These are phyloP conservation scores for Penicillium sp. DNA, from an alignment of 2,329 filamentous ascomycete species.

Conservation along the genomic window DNA sequence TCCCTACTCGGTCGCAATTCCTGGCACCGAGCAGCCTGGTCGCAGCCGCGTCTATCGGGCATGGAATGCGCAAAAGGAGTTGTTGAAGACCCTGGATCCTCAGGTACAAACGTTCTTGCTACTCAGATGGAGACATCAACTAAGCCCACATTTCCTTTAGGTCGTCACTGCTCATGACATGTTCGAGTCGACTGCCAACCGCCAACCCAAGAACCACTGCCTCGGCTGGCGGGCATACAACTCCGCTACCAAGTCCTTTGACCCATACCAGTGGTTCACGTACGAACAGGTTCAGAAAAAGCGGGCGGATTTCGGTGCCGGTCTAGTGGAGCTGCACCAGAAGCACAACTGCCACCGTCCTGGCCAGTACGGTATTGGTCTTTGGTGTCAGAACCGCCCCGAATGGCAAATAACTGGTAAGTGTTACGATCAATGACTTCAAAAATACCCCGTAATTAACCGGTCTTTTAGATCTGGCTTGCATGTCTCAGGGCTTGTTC, in stretches of 20 bases:
- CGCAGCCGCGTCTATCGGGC: conserved; percentile 79
- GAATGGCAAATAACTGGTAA: conserved; percentile 82
- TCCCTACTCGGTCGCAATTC: conserved; percentile 75
- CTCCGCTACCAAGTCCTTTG: conserved; percentile 67
- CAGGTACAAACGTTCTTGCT: conserved; percentile 42
- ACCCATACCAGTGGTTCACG: conserved; percentile 77
- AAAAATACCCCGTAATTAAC: background rate
- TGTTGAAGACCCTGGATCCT: conserved; percentile 72
- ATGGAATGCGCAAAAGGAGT: conserved; percentile 70
- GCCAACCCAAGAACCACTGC: conserved; percentile 66
- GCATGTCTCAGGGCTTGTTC: conserved; percentile 82
- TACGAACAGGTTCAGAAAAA: conserved; percentile 77
- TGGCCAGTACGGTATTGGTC: conserved; percentile 68
- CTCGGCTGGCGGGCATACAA: conserved; percentile 82
- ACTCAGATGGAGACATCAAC: background rate
- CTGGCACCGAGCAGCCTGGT: conserved; percentile 69
- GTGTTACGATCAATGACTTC: conserved; percentile 16
- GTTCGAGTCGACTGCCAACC: conserved; percentile 67
- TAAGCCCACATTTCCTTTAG: conserved; percentile 14
- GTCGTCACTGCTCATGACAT: conserved; percentile 73
- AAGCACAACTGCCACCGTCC: conserved; percentile 63
- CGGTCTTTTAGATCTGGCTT: conserved; percentile 67
- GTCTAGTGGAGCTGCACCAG: conserved; percentile 78
- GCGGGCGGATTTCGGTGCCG: conserved; percentile 80
- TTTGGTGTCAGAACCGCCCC: conserved; percentile 84